Percentiles rank a stretch among this genome's conserved stretches.
Conservation (phyloP, 148 eudicot species). For the Chenopodium album region DNA sequence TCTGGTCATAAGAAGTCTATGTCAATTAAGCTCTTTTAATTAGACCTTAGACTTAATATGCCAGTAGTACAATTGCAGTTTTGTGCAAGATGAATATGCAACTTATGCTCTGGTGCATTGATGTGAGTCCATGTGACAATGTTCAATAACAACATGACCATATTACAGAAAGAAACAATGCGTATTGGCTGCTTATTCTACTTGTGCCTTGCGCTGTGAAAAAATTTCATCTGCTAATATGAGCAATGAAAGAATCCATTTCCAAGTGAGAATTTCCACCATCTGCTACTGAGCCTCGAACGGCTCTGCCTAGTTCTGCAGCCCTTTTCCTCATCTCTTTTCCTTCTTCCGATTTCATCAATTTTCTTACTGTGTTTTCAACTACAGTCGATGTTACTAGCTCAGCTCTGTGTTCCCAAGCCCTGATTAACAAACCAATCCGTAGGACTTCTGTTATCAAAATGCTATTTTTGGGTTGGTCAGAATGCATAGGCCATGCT, state of each 20-base stretch:
- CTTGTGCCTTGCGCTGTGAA: neutral
- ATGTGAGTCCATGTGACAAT: neutral
- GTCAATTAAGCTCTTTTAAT: neutral
- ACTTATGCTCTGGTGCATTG: neutral
- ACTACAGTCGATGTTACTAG: conserved; percentile 30
- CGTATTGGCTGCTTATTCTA: neutral
- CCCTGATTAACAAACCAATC: conserved; percentile 37
- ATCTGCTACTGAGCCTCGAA: conserved; percentile 26
- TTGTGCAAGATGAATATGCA: neutral
- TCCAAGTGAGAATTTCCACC: conserved; percentile 44
- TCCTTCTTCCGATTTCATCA: conserved; percentile 47
- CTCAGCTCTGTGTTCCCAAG: conserved; percentile 35
- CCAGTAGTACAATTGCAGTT: neutral
- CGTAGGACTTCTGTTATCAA: conserved; percentile 36
- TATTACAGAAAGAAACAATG: neutral
- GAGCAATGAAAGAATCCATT: conserved; percentile 50
- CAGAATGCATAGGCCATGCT: conserved; percentile 74
- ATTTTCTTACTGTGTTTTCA: conserved; percentile 31
- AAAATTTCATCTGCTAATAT: conserved; percentile 40
- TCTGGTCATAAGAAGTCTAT: neutral
- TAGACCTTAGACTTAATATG: neutral
- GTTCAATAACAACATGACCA: neutral
- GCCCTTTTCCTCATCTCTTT: conserved; percentile 43
- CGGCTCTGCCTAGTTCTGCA: conserved; percentile 26
- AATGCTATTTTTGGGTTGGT: conserved; percentile 54